A percentile compares a stretch with the other conserved stretches of the same genome.
phyloP scores from a whole-genome alignment of 441 rosid genomes.

The Corymbia calophylla region DNA sequence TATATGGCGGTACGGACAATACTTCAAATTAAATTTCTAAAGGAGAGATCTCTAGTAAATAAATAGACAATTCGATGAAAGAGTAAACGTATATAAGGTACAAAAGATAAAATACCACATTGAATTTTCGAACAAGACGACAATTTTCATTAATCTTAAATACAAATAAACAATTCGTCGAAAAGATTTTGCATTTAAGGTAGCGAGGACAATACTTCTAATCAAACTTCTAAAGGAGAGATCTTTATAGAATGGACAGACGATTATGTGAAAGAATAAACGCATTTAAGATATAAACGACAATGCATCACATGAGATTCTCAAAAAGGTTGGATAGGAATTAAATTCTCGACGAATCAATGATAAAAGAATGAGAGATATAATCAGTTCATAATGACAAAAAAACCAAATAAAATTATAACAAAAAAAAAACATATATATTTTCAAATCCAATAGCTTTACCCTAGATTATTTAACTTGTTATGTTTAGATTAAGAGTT shows the following conservation, averaged over 20 bases:
- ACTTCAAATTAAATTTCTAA: not conserved
- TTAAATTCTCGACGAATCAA: not conserved
- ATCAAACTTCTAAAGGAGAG: not conserved
- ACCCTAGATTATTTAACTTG: not conserved
- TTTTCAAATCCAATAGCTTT: not conserved
- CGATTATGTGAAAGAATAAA: not conserved
- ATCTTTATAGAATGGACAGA: not conserved
- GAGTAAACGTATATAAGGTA: not conserved
- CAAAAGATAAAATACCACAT: not conserved
- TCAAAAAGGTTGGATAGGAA: accelerated
- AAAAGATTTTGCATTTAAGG: not conserved
- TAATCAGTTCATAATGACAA: accelerated
- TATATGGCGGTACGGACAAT: accelerated
- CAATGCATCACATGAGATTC: not conserved
- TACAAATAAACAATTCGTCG: accelerated
- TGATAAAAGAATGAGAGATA: accelerated
- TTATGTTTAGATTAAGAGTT: too few relatives aligned
- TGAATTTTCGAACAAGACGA: accelerated
- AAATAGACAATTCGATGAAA: not conserved
- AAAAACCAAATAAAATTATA: not conserved
- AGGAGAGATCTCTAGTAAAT: not conserved
- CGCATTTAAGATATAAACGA: not conserved
- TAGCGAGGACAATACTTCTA: not conserved
- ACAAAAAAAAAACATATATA: too few relatives aligned
- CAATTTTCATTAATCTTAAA: not conserved